Evolutionary conservation across 768 basidiomycete genomes (phyloP).

Genomic region (Podaxis sp.): DNA sequence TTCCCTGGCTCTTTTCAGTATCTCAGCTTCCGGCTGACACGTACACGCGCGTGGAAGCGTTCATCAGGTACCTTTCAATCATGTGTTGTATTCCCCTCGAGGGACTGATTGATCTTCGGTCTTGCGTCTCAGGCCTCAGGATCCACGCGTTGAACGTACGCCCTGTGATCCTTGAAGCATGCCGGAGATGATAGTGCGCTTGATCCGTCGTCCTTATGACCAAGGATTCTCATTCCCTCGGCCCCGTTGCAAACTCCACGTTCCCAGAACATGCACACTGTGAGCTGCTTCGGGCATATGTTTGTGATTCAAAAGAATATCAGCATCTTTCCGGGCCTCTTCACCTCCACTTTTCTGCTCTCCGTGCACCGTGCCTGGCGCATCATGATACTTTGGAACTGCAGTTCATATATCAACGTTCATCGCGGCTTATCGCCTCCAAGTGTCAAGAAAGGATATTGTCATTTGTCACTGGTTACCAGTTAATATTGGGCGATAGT

Average conservation of each 20-base stretch:
- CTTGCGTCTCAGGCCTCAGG: not conserved
- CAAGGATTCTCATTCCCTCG: not conserved
- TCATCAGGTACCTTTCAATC: conserved; percentile 7
- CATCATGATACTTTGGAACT: not conserved
- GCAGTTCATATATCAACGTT: not conserved
- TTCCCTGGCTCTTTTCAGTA: not conserved
- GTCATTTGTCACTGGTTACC: not conserved
- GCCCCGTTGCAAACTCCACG: not conserved
- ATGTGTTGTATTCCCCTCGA: not conserved
- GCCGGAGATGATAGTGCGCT: conserved; percentile 1
- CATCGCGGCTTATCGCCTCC: not conserved
- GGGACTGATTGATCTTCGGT: conserved; percentile 4
- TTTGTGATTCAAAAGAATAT: not conserved
- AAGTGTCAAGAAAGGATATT: not conserved
- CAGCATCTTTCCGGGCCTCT: not conserved
- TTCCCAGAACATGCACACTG: not conserved
- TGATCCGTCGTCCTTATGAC: conserved; percentile 5
- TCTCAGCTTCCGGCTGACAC: not conserved
- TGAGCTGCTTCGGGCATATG: not conserved
- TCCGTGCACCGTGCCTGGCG: not conserved
- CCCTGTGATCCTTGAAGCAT: not conserved
- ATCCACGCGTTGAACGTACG: not conserved
- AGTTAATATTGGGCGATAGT: not conserved
- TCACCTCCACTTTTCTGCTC: not conserved
- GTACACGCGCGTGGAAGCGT: not conserved